Percentiles rank a stretch among this genome's conserved stretches.
Conservation (phyloP, 106 monocot species). For the Gastrodia elata region DNA sequence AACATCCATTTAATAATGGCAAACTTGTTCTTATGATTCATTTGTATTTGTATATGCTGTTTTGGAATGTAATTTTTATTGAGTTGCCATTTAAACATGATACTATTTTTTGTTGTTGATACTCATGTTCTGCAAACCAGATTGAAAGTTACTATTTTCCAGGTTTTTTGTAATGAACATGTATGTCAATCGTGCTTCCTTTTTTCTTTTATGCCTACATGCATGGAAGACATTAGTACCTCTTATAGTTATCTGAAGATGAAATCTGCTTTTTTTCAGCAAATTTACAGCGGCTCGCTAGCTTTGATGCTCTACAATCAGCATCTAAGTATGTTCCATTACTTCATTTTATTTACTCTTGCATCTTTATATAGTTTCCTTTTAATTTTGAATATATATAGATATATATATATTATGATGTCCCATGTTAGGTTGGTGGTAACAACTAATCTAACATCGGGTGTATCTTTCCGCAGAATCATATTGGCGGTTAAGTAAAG, state of each 20-base stretch:
- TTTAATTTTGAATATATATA: background rate
- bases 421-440: no score
- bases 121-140: background rate
- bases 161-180: background rate
- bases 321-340: slow-evolving; percentile 72
- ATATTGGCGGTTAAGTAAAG: no score
- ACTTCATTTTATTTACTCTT: background rate
- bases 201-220: background rate
- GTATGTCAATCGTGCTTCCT: background rate
- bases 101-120: background rate
- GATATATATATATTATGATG: no score
- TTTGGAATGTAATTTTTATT: background rate
- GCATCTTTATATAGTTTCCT: background rate
- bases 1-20: background rate
- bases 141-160: background rate
- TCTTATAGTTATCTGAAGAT: background rate
- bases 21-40: background rate
- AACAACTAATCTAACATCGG: no score
- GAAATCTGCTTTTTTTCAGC: slow-evolving; percentile 31
- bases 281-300: slow-evolving; percentile 58
- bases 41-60: background rate
- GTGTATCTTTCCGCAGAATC: no score
- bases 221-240: background rate
- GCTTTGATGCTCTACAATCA: slow-evolving; percentile 91
- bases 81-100: background rate